phyloP scores from a whole-genome alignment of 441 rosid genomes.

The Eruca vesicaria region DNA sequence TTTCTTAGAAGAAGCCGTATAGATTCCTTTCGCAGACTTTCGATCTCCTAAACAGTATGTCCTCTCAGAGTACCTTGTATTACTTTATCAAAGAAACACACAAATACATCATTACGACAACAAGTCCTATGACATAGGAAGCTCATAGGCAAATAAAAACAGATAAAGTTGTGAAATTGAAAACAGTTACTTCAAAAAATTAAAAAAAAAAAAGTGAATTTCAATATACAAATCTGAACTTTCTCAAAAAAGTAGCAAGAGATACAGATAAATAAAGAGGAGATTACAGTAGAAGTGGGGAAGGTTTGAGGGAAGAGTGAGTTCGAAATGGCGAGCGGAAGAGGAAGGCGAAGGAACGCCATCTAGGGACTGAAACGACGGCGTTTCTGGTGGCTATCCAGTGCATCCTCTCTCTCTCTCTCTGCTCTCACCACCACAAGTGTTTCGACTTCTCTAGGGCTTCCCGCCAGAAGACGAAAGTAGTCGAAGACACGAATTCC shows the following conservation, averaged over 20 bases:
- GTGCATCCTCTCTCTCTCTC: slow-evolving; percentile 43
- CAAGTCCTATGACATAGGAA: neutral
- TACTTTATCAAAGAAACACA: slow-evolving; percentile 9
- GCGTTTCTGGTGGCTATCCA: slow-evolving; percentile 71
- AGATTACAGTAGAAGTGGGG: slow-evolving; percentile 48
- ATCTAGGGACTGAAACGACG: slow-evolving; percentile 59
- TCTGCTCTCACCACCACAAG: neutral
- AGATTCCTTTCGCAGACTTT: slow-evolving; percentile 44
- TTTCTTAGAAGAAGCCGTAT: slow-evolving; percentile 52
- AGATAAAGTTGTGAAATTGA: neutral
- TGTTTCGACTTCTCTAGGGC: slow-evolving; percentile 5
- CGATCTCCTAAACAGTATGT: slow-evolving; percentile 50
- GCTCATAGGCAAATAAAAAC: neutral
- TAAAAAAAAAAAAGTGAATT: neutral
- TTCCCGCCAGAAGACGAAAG: slow-evolving; percentile 4
- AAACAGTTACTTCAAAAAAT: neutral
- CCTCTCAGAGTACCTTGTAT: slow-evolving; percentile 40
- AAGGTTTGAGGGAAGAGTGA: slow-evolving; percentile 39
- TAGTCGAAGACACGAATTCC: slow-evolving; percentile 11
- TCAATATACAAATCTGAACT: neutral
- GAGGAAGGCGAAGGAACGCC: slow-evolving; percentile 57
- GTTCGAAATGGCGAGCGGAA: slow-evolving; percentile 46
- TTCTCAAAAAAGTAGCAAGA: neutral
- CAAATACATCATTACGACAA: neutral
- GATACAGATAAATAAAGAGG: neutral